Base-by-base conservation (phyloP, 148 eudicot species). In the Camellia sinensis region DNA sequence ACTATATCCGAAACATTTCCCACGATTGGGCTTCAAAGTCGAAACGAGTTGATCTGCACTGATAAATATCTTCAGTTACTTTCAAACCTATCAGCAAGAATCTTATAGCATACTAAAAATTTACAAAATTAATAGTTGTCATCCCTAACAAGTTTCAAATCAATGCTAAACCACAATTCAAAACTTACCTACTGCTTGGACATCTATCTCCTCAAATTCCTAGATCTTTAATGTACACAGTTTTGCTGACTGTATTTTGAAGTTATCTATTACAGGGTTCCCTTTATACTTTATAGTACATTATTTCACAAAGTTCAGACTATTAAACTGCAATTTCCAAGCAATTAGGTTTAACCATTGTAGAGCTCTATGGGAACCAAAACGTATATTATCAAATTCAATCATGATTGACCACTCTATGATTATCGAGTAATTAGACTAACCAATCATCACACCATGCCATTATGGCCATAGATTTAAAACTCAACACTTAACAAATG, bases 321-420 rank as follows among this genome's bases (percentile, higher is more conserved):
- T 3, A 21, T 21, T 8, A 72, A 52, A 72, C 21, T 72, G 11
- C 61, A 72, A 19, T 9, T 70, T 70, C 43, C 56, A 70, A 46
- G 56, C 57, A 70, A 70, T 71, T 68, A 44, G 21, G 14, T 71
- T 71, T 40, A 48, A 71, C 41, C 74, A 71, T 52, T 71, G 74
- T 44, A 3, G 74, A 5, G 74, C 37, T 48, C 57, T 50, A 10
- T 48, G 74, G 4, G 3, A 0, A 18, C 29, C 29, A 18, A 46
- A 46, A 4, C 40, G 21, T 71, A 46, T 71, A 14, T 37, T 44
- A 17, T 68, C 52, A 29, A 29, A 29, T 29, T 29, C 37, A 68
- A 45, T 44, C 72, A 68, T 68, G 7, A 21, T 3, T 0, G 15
- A 22, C 14, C 13, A 1, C 37, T 37, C 13, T 22, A 70, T 0